Evolutionary conservation across 2,329 filamentous ascomycete genomes (phyloP), one percentile per base, ranked within the genome.

Genomic region (Sclerotinia subarctica): DNA sequence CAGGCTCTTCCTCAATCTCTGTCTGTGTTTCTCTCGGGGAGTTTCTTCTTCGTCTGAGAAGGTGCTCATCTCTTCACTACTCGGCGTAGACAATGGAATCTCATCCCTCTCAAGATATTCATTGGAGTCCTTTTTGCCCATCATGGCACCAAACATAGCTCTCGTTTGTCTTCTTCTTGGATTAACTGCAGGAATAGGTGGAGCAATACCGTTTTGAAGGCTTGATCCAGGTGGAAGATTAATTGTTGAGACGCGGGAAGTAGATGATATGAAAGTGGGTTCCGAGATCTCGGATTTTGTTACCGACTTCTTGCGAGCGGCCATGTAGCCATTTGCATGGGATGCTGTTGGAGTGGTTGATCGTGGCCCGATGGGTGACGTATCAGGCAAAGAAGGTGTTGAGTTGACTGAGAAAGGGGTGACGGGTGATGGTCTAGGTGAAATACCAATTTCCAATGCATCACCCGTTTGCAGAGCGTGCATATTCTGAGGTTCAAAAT

Each of bases 261-360:
- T 78, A 17, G 74, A 75, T 21, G 75, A 77, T 42, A 78, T 63
- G 42, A 78, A 74, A 54, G 63, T 74, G 26, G 76, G 76, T 42
- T 78, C 76, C 4, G 76, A 78, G 35, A 78, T 78, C 1, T 77
- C 74, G 13, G 73, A 71, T 59, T 78, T 78, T 35, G 76, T 77
- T 58, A 78, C 71, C 6, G 75, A 76, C 57, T 69, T 71, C 66
- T 78, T 78, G 6, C 76, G 72, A n/a, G 68, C 32, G 5, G 68
- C 58, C 38, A 73, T 57, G 5, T 65, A 69, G 6, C 53, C 64
- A 26, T 73, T 70, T 29, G 54, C 24, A 56, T 73, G 72, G 24
- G 70, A 72, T 6, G 49, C 26, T 32, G 70, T 72, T 2, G 75
- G 72, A 19, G 75, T 73, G 19, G 66, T 72, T 21, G 72, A 64